A percentile compares a stretch with the other conserved stretches of the same genome.
These are phyloP conservation scores for Decorospora gaudefroyi DNA, from an alignment of 2,329 filamentous ascomycete species.

Conservation along the genomic window DNA sequence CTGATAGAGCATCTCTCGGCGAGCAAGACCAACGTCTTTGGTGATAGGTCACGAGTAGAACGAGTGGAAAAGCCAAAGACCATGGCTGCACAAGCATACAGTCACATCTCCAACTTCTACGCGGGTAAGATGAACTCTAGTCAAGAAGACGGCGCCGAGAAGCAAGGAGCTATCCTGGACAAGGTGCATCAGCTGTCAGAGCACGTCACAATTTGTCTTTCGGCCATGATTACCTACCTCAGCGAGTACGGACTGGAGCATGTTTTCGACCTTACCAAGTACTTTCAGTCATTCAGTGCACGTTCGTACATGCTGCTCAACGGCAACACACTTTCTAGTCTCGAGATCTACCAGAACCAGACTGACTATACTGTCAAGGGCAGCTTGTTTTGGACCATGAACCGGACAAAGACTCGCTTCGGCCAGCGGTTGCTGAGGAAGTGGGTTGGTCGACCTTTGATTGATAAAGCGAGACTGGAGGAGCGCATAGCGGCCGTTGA, in stretches of 20 bases:
- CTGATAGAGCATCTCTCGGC: slow-evolving; percentile 87
- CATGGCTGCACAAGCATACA: slow-evolving; percentile 81
- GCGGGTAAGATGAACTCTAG: slow-evolving; percentile 74
- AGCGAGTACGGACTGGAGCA: slow-evolving; percentile 91
- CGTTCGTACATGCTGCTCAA: slow-evolving; percentile 95
- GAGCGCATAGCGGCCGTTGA: slow-evolving; percentile 82
- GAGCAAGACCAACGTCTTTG: slow-evolving; percentile 86
- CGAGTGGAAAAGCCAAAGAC: slow-evolving; percentile 75
- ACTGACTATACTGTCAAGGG: slow-evolving; percentile 85
- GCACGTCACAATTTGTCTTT: slow-evolving; percentile 86
- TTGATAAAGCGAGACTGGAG: slow-evolving; percentile 75
- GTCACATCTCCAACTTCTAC: slow-evolving; percentile 91
- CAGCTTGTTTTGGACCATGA: slow-evolving; percentile 92
- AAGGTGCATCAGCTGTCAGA: slow-evolving; percentile 85
- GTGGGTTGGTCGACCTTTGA: slow-evolving; percentile 89
- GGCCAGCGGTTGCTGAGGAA: slow-evolving; percentile 86
- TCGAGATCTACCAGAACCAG: slow-evolving; percentile 94
- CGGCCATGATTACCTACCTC: slow-evolving; percentile 93
- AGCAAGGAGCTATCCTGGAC: slow-evolving; percentile 68
- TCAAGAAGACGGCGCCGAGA: slow-evolving; percentile 38
- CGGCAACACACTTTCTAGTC: slow-evolving; percentile 88
- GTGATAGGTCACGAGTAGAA: slow-evolving; percentile 86
- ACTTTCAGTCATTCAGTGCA: slow-evolving; percentile 94
- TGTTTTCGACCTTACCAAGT: slow-evolving; percentile 93
- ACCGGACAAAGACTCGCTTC: slow-evolving; percentile 88